Percentiles rank a stretch among this genome's conserved stretches.
These are phyloP conservation scores for Entophlyctis luteolus DNA, from an alignment of 192 early-diverging fungal species.

Conservation along the genomic window DNA sequence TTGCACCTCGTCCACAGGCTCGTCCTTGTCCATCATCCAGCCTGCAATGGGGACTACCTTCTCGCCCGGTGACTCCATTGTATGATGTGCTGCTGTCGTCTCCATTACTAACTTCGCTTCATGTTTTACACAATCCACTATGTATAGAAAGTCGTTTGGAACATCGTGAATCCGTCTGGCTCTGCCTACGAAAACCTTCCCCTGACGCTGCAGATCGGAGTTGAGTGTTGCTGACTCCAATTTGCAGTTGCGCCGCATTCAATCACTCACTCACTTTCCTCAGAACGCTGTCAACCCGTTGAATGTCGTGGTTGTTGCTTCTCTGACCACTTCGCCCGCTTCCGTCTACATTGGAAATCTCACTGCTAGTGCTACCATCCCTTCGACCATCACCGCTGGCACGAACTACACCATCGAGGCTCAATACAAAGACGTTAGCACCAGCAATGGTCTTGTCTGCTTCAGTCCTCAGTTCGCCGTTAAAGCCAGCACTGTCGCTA, in stretches of 20 bases:
- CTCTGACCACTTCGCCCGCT: background rate
- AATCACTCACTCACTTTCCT: too few species aligned
- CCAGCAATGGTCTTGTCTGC: background rate
- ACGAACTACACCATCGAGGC: conserved; percentile 18
- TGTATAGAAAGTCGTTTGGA: background rate
- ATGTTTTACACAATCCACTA: too few species aligned
- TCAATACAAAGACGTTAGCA: background rate
- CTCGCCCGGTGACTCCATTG: background rate
- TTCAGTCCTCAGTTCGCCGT: conserved; percentile 1
- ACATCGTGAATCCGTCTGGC: background rate
- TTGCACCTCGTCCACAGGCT: background rate
- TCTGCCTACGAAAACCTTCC: background rate
- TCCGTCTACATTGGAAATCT: background rate
- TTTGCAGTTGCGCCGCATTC: background rate
- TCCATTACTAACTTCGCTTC: background rate
- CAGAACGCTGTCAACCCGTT: conserved; percentile 9
- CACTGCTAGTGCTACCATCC: background rate
- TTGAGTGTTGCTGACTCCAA: background rate
- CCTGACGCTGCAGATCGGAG: background rate
- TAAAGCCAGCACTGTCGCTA: background rate
- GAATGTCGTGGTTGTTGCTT: background rate
- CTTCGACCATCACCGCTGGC: background rate
- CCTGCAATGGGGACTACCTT: background rate
- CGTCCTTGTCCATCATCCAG: background rate
- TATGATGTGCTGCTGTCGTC: too few species aligned